These are phyloP conservation scores for Fusarium udum DNA, from an alignment of 2,329 filamentous ascomycete species.

Conservation along the genomic window DNA sequence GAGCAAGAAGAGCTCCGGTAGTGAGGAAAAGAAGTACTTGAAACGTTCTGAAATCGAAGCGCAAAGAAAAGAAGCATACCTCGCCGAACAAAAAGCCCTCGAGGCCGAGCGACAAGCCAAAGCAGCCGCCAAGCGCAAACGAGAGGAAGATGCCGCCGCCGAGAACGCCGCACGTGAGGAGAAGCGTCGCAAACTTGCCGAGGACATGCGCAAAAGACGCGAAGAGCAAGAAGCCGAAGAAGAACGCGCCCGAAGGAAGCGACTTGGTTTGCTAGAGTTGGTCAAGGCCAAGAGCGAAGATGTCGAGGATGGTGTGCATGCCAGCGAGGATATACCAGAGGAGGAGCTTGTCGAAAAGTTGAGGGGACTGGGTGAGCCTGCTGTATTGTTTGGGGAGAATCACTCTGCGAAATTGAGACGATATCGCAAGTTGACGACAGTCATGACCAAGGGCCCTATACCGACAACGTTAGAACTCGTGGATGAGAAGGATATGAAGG, in stretches of 20 bases:
- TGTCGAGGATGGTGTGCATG: constrained; percentile 56
- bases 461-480: constrained; percentile 84
- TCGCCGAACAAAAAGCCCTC: constrained; percentile 79
- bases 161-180: constrained; percentile 78
- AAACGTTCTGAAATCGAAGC: constrained; percentile 89
- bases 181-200: constrained; percentile 82
- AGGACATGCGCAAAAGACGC: constrained; percentile 75
- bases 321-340: constrained; percentile 72
- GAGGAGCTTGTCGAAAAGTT: constrained; percentile 75
- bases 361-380: constrained; percentile 77
- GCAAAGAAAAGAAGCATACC: constrained; percentile 80
- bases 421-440: constrained; percentile 72
- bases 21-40: constrained; percentile 75
- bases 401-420: constrained; percentile 75
- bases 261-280: constrained; percentile 82
- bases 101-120: constrained; percentile 77
- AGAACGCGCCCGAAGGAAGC: constrained; percentile 76
- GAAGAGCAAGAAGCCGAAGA: constrained; percentile 79
- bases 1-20: constrained; percentile 64
- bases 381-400: constrained; percentile 81
- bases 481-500: constrained; percentile 88
- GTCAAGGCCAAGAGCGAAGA: constrained; percentile 53
- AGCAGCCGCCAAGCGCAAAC: constrained; percentile 82
- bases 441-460: constrained; percentile 79
- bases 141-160: constrained; percentile 83